phyloP scores from a whole-genome alignment of 2,329 filamentous ascomycete genomes.

The Epichloe amarillans region DNA sequence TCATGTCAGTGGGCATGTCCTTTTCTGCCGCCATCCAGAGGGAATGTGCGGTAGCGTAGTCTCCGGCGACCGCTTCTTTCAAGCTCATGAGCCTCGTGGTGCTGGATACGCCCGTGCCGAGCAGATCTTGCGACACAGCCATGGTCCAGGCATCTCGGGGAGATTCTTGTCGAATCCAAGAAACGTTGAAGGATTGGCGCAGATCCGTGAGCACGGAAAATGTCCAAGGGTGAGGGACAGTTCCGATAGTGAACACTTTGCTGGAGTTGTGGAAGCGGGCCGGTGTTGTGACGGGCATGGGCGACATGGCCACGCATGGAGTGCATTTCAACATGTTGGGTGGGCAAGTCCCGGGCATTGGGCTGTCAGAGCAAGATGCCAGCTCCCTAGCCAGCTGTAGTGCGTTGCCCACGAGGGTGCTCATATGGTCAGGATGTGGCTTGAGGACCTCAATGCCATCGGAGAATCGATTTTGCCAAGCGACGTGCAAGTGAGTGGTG shows the following conservation, averaged over 20 bases:
- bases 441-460: slow-evolving; percentile 71
- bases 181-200: slow-evolving; percentile 45
- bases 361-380: slow-evolving; percentile 58
- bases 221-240: slow-evolving; percentile 86
- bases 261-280: slow-evolving; percentile 58
- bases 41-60: slow-evolving; percentile 47
- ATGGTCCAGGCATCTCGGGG: slow-evolving; percentile 68
- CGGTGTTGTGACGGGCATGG: slow-evolving; percentile 54
- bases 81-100: slow-evolving; percentile 56
- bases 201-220: slow-evolving; percentile 54
- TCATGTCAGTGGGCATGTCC: slow-evolving; percentile 53
- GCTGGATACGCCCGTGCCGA: slow-evolving; percentile 47
- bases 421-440: slow-evolving; percentile 63
- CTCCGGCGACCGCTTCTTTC: slow-evolving; percentile 69
- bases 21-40: slow-evolving; percentile 72
- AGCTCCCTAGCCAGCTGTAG: slow-evolving; percentile 63
- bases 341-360: slow-evolving; percentile 66
- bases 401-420: slow-evolving; percentile 55
- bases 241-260: slow-evolving; percentile 66
- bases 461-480: slow-evolving; percentile 69
- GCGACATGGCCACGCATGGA: slow-evolving; percentile 50
- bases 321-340: slow-evolving; percentile 66
- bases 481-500: slow-evolving; percentile 70
- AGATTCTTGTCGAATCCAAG: slow-evolving; percentile 54
- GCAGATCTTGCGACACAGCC: slow-evolving; percentile 54